Evolutionary conservation across 805 yeast species (phyloP), one percentile per base, ranked within the genome.

Genomic region (Yarrowia sp.): DNA sequence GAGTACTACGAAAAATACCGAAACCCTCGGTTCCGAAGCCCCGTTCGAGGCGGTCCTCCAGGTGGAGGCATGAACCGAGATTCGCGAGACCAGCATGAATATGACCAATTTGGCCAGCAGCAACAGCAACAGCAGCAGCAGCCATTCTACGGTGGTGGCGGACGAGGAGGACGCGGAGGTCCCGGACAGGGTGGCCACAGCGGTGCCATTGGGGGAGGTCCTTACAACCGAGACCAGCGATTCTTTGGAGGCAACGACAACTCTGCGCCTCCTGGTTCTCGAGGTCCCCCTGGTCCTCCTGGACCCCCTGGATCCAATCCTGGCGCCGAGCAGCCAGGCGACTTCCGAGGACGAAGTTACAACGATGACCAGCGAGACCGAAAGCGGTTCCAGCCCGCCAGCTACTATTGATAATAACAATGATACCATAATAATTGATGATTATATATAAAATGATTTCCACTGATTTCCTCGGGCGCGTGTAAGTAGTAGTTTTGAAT

Each of bases 371-470:
- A 54, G 46, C 44, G 61, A 9, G 61, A 54, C 61, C 44, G 61
- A 8, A 54, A 54, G 61, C 44, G 61, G 61, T 54, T 54, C 35
- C 61, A 54, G 26, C 61, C 61, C 30, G 61, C 61, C 33, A 54
- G 61, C 35, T 54, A 54, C 61, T 54, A 54, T 54, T 54, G 61
- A 54, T 54, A 54, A 36, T 36, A 38, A 8, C 30, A 26, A 36
- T 38, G 58, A 51, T 51, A 51, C 58, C 58, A 26, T 49, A n/a
- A 49, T 19, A 49, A 28, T 44, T 48, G 38, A 48, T 48, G 54
- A 48, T 48, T 48, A 38, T 48, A 48, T 8, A 36, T 48, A 48
- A 33, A 19, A 49, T 33, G 56, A 49, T 49, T 49, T 32, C 40
- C 40, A 49, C 41, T 7, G 24, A 10, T 17, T n/a, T n/a, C n/a